phyloP scores from a whole-genome alignment of 2,329 filamentous ascomycete genomes.

The Hypoxylon sp. region DNA sequence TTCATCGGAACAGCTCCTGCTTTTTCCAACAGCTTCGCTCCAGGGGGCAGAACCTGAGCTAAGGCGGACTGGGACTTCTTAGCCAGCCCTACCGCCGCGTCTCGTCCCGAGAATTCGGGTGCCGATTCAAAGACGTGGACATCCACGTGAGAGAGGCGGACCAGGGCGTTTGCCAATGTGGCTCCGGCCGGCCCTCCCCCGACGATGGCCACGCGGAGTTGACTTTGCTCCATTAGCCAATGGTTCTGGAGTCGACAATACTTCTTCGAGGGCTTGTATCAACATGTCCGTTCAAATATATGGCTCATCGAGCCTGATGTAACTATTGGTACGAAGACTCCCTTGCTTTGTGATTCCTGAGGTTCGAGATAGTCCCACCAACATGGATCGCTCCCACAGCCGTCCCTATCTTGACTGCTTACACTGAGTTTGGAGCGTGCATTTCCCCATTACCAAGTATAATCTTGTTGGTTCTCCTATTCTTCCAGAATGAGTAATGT shows the following conservation, averaged over 20 bases:
- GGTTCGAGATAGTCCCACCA: no score
- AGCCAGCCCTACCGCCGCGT: slow-evolving; percentile 9
- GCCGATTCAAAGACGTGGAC: slow-evolving; percentile 24
- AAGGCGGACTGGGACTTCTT: slow-evolving; percentile 3
- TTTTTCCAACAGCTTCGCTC: slow-evolving; percentile 5
- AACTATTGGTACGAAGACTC: no score
- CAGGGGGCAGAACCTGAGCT: slow-evolving; percentile 3
- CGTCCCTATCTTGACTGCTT: no score
- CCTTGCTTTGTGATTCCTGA: no score
- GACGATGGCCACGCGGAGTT: slow-evolving; percentile 14
- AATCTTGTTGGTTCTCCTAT: no score
- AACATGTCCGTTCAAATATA: neutral
- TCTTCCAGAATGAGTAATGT: no score
- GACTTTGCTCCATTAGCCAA: neutral
- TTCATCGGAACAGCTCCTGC: slow-evolving; percentile 21
- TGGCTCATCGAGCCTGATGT: slow-evolving; percentile 5
- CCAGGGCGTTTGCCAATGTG: slow-evolving; percentile 12
- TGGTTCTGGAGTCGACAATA: neutral
- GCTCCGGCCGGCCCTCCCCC: slow-evolving; percentile 22
- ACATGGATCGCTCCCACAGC: no score
- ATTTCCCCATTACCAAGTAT: no score
- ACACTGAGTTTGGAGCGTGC: no score
- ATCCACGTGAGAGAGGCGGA: slow-evolving; percentile 5
- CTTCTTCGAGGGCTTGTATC: neutral
- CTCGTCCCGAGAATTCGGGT: slow-evolving; percentile 24